Evolutionary conservation across 306 rosid species (phyloP).

Genomic region (Echinosophora koreensis): DNA sequence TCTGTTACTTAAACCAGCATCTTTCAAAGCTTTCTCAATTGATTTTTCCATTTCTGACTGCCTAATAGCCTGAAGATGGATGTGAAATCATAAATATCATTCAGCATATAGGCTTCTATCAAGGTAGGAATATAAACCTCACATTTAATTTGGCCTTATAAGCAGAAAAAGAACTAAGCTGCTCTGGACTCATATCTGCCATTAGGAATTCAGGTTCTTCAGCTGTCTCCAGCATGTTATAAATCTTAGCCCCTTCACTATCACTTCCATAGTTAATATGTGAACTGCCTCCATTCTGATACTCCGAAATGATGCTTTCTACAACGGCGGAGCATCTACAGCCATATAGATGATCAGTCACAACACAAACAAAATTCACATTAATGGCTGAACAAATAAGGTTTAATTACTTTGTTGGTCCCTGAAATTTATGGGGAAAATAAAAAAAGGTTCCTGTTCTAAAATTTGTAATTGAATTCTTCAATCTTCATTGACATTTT

Average conservation of each 20-base stretch:
- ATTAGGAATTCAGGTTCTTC: conserved; percentile 88
- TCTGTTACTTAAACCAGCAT: conserved; percentile 72
- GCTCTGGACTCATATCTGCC: conserved; percentile 95
- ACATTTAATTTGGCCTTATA: conserved; percentile 84
- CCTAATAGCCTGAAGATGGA: conserved; percentile 68
- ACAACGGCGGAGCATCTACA: conserved; percentile 71
- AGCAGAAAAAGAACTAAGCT: conserved; percentile 72
- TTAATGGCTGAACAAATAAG: conserved; percentile 16
- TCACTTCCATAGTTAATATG: conserved; percentile 58
- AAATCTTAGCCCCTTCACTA: conserved; percentile 87
- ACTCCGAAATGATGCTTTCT: conserved; percentile 72
- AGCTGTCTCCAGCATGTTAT: conserved; percentile 80
- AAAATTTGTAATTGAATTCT: no score
- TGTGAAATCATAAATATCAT: conserved; percentile 46
- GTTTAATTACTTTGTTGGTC: no score
- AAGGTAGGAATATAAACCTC: conserved; percentile 43
- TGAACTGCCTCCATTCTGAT: conserved; percentile 63
- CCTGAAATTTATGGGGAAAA: no score
- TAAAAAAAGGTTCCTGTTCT: no score
- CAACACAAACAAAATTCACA: conserved; percentile 33
- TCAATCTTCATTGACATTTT: no score
- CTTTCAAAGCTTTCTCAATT: conserved; percentile 78
- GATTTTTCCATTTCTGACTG: conserved; percentile 76
- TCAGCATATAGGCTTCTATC: conserved; percentile 37
- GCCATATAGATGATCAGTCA: conserved; percentile 31